Percentiles rank a stretch among this genome's conserved stretches.
Evolutionary conservation across 768 basidiomycete genomes (phyloP).

Genomic region (Mycena maculata): DNA sequence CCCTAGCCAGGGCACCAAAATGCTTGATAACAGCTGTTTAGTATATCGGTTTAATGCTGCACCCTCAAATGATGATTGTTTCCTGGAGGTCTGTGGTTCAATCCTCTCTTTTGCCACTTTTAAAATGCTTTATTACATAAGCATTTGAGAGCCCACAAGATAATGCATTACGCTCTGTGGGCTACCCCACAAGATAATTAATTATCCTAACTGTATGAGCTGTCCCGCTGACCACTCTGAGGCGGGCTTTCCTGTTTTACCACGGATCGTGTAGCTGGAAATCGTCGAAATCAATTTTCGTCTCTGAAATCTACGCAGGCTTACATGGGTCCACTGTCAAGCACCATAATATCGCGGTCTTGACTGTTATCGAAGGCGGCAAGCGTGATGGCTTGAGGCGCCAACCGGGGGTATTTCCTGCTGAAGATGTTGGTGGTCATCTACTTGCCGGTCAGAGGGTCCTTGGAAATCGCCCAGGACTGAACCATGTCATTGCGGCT

Average conservation of each 20-base stretch:
- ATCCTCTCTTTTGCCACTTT: too few species aligned
- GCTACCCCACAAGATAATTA: too few species aligned
- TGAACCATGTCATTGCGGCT: slow-evolving; percentile 14
- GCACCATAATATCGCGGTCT: slow-evolving; percentile 15
- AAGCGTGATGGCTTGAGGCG: slow-evolving; percentile 10
- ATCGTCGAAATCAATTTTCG: background rate
- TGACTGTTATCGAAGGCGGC: slow-evolving; percentile 5
- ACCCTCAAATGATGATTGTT: too few species aligned
- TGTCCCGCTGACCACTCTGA: background rate
- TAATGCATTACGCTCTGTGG: too few species aligned
- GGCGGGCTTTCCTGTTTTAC: background rate
- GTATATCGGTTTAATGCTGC: too few species aligned
- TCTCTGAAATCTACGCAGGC: background rate
- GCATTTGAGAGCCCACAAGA: too few species aligned
- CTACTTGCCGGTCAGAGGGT: slow-evolving; percentile 10
- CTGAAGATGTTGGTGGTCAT: slow-evolving; percentile 11
- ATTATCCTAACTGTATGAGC: too few species aligned
- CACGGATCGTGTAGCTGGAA: slow-evolving; percentile 6
- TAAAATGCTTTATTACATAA: too few species aligned
- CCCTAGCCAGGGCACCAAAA: too few species aligned
- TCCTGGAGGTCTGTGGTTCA: too few species aligned
- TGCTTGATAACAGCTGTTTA: too few species aligned
- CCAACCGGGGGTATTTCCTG: background rate
- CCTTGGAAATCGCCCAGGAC: slow-evolving; percentile 10
- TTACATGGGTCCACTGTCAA: slow-evolving; percentile 18